Base-by-base conservation (phyloP, 2,329 filamentous ascomycete species). In the Aplosporella prunicola region DNA sequence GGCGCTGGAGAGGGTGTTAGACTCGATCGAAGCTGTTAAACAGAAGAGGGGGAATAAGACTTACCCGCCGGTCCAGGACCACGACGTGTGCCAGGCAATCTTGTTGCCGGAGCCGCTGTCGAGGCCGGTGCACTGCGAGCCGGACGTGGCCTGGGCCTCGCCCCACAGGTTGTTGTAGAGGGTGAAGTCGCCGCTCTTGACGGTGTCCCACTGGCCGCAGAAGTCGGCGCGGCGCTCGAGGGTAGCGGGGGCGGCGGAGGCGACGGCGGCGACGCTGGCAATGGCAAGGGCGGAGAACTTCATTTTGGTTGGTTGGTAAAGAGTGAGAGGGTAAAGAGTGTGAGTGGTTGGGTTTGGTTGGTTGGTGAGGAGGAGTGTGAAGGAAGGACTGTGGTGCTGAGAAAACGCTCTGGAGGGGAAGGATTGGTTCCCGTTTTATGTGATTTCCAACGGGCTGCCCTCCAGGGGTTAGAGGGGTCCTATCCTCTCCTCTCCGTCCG, bases 81-180 rank as follows among this genome's bases (percentile, higher is more conserved):
- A 65, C 18, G 49, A 61, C 5, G 64, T 63, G 46, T 61, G 55
- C 66, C 66, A 70, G 34, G 56, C 56, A 11, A 69, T 48, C 5
- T 52, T 58, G 34, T 28, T 50, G 20, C 56, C 57, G 33, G 47
- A 55, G 20, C 62, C 46, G 36, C 58, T 51, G 39, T 62, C 57
- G 40, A 66, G 57, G 18, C 55, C 59, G 16, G 64, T 63, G 55
- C 67, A 70, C 47, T 69, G 66, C 2, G 51, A 61, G 18, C 67
- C 67, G 4, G 63, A 63, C 4, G 50, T 56, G 7, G 64, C 66
- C 29, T 49, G 40, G 22, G 30, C 47, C 27, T 51, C 40, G 43
- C 63, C 65, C 67, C 66, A 71, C 20, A 67, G 58, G 52, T 68
- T 59, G 42, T 58, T 55, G 48, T 58, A 58, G 31, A 53, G 41